These are phyloP conservation scores for Ganoderma boninense DNA, from an alignment of 1,284 basidiomycete genomes.

Conservation along the genomic window DNA sequence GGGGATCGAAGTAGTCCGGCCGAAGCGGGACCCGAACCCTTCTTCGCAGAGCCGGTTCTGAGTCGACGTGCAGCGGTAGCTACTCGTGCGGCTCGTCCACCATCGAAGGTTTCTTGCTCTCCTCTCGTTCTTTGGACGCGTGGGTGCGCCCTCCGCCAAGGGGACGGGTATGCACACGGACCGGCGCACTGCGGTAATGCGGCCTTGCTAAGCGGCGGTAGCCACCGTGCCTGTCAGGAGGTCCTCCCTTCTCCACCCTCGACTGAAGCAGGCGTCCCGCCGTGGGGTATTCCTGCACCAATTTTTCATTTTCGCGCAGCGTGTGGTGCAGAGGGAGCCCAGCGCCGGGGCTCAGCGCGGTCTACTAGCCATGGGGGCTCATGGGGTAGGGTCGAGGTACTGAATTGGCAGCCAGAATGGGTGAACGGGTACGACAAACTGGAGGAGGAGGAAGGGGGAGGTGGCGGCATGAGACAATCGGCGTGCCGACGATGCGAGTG, in stretches of 20 bases:
- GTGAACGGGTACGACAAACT: background rate
- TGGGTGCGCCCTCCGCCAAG: constrained; percentile 9
- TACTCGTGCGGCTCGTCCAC: background rate
- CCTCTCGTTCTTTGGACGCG: background rate
- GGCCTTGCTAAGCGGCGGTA: constrained; percentile 19
- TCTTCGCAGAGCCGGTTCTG: background rate
- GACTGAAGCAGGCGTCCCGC: background rate
- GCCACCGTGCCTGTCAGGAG: constrained; percentile 26
- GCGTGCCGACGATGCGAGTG: background rate
- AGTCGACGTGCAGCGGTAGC: background rate
- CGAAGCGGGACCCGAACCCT: background rate
- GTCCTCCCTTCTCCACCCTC: background rate
- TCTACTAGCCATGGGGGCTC: background rate
- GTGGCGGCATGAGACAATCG: background rate
- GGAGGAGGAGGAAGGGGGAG: background rate
- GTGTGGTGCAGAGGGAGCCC: background rate
- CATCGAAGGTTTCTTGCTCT: background rate
- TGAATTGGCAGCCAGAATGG: background rate
- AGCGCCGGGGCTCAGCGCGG: background rate
- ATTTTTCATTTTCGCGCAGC: background rate
- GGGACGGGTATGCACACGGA: constrained; percentile 9
- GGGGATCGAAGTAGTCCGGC: background rate
- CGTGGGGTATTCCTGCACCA: background rate
- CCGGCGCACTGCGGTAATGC: constrained; percentile 7
- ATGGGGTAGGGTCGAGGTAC: no score